These are phyloP conservation scores for Ustulina deusta DNA, from an alignment of 2,329 filamentous ascomycete species.

Conservation along the genomic window DNA sequence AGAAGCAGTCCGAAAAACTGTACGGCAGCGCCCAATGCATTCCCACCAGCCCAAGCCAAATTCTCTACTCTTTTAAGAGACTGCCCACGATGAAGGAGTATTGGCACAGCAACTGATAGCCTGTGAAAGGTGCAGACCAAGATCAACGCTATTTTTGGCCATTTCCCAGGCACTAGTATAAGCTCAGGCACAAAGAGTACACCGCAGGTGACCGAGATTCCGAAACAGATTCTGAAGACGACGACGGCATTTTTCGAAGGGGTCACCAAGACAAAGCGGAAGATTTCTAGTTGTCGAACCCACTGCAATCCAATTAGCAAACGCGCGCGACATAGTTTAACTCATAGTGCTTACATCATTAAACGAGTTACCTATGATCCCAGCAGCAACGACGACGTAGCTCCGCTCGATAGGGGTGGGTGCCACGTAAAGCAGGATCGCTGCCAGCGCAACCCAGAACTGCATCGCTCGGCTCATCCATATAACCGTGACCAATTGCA, in stretches of 20 bases:
- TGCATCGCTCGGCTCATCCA: background rate
- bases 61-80: background rate
- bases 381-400: background rate
- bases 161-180: background rate
- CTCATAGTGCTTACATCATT: background rate
- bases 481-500: background rate
- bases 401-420: background rate
- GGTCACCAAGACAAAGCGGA: background rate
- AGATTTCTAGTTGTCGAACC: background rate
- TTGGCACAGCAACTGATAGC: background rate
- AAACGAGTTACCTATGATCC: background rate
- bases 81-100: background rate
- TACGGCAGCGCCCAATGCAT: background rate
- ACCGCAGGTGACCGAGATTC: background rate
- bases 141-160: background rate
- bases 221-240: background rate
- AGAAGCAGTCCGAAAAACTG: background rate
- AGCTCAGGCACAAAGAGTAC: background rate
- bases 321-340: background rate
- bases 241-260: background rate
- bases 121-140: background rate
- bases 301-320: background rate
- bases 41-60: background rate
- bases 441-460: background rate
- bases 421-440: background rate